phyloP scores from a whole-genome alignment of 2,329 filamentous ascomycete genomes.

The Zymoseptoria pseudotritici region DNA sequence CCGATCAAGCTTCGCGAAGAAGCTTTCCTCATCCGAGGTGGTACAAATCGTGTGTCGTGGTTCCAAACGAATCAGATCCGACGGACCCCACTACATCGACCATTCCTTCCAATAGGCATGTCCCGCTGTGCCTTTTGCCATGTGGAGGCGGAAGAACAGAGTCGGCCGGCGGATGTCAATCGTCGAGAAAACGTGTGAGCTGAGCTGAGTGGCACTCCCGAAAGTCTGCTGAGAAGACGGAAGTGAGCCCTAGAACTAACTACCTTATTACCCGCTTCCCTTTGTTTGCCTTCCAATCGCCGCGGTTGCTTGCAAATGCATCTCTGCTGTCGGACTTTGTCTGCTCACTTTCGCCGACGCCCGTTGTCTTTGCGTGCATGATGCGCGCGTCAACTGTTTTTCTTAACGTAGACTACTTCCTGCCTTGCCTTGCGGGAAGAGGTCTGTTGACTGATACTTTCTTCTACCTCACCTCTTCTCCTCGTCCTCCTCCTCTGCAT shows the following conservation, averaged over 20 bases:
- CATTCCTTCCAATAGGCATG: background rate
- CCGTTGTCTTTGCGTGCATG: background rate
- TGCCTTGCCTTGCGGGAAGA: no score
- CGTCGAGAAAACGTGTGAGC: background rate
- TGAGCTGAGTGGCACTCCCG: no score
- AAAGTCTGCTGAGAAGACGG: background rate
- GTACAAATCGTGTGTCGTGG: no score
- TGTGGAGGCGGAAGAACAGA: background rate
- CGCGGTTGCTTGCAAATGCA: background rate
- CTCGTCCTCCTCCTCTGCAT: background rate
- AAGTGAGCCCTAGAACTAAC: constrained; percentile 1
- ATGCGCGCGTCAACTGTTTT: constrained; percentile 4
- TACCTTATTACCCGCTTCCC: no score
- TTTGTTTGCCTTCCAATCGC: constrained; percentile 3
- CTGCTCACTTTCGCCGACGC: background rate
- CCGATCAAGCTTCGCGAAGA: background rate
- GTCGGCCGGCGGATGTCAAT: background rate
- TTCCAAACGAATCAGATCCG: background rate
- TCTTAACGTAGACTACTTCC: background rate
- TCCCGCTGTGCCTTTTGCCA: no score
- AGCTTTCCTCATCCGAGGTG: no score
- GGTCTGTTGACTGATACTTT: background rate
- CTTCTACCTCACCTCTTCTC: background rate
- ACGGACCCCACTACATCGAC: background rate
- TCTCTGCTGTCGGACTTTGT: constrained; percentile 2